Base-by-base conservation (phyloP, 1,139 yeast species). In the Lodderomyces parapsilosis region DNA sequence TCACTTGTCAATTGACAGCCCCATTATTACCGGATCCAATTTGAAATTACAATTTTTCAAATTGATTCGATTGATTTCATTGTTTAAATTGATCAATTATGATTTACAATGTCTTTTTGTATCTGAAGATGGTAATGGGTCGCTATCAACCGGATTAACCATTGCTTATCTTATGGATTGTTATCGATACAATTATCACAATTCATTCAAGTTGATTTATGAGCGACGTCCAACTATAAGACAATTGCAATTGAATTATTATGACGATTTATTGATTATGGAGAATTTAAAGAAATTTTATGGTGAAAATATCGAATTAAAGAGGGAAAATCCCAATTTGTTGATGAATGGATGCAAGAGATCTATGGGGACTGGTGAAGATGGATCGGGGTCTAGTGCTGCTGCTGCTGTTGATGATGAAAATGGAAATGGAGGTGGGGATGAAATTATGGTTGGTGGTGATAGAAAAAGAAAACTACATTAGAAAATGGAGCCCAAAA, bases 91-190 rank as follows among this genome's bases (percentile, higher is more conserved):
- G 34, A 62, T 71, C 40, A 69, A 72, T 48, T 49, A 54, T 23
- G 52, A 59, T n/a, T 60, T 66, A 36, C 67, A 66, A 43, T 60
- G 69, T n/a, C 55, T 71, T 43, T 52, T 72, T 37, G 58, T 71
- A n/a, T 58, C 71, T n/a, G 69, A 65, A 32, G 57, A 58, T 35
- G 62, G 66, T 3, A 57, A 59, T 36, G 46, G 47, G 28, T 59
- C 53, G 40, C 55, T 67, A 35, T 60, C 71, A 33, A 66, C 72
- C 2, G 68, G 70, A 6, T 55, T 72, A 44, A 53, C 66, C 14
- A 60, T 68, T 30, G 64, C 73, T 32, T 69, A 68, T 45, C 57
- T 72, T 48, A 73, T 72, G 76, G 77, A 73, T 53, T 58, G 57
- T 41, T 72, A 72, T 51, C 62, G 62, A 48, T 68, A 62, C 48